Evolutionary conservation across 2,329 filamentous ascomycete genomes (phyloP).

Genomic region (Nothophaeocryptopus gaeumannii): DNA sequence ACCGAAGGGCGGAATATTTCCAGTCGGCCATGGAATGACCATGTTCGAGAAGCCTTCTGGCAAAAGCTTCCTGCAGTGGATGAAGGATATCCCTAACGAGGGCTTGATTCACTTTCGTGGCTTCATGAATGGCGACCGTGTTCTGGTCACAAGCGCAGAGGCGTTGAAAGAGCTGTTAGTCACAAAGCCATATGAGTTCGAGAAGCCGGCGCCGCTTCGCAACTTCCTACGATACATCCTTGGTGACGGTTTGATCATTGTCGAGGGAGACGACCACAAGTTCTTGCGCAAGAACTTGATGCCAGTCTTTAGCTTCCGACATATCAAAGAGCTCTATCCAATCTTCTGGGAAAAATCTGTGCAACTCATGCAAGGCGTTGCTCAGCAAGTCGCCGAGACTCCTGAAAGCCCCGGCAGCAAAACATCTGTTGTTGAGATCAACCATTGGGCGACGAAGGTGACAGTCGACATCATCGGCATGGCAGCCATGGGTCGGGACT

Average conservation of each 20-base stretch:
- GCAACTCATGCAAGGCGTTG: constrained; percentile 65
- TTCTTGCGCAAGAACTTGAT: constrained; percentile 68
- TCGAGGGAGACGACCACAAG: constrained; percentile 51
- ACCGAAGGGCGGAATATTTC: constrained; percentile 25
- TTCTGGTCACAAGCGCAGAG: constrained; percentile 40
- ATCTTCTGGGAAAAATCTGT: constrained; percentile 76
- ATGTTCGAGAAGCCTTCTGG: constrained; percentile 38
- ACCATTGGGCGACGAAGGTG: constrained; percentile 44
- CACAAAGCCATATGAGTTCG: constrained; percentile 53
- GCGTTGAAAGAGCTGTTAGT: constrained; percentile 53
- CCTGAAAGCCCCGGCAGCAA: constrained; percentile 17
- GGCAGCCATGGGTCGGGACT: constrained; percentile 46
- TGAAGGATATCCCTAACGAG: constrained; percentile 41
- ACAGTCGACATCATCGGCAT: constrained; percentile 49
- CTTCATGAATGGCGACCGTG: constrained; percentile 38
- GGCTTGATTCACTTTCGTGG: constrained; percentile 41
- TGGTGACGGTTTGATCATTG: constrained; percentile 51
- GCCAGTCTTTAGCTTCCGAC: constrained; percentile 81
- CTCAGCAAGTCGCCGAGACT: constrained; percentile 46
- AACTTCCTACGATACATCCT: constrained; percentile 49
- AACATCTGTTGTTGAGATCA: constrained; percentile 38
- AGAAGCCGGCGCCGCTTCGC: constrained; percentile 46
- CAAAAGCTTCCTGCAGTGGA: constrained; percentile 33
- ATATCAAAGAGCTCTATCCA: constrained; percentile 80
- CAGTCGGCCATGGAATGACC: constrained; percentile 39